Conservation (phyloP, 2,329 filamentous ascomycete species). For the Alternaria brassicae region DNA sequence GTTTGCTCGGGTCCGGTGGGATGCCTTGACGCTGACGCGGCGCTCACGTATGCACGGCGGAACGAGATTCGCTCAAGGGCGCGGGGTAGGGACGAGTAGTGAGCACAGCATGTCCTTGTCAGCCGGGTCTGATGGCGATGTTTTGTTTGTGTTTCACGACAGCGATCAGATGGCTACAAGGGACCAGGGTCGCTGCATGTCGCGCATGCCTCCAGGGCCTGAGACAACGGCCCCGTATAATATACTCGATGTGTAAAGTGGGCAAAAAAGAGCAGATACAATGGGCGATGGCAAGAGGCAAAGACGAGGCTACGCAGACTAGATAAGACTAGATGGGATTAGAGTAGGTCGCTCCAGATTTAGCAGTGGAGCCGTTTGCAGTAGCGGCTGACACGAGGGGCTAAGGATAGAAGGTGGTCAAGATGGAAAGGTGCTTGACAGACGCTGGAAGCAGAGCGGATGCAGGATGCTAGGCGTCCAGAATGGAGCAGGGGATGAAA, state of each 20-base stretch:
- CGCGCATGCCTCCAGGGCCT: neutral
- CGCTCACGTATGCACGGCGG: constrained; percentile 1
- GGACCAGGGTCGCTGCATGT: constrained; percentile 6
- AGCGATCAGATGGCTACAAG: neutral
- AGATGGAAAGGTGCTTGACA: neutral
- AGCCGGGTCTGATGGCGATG: constrained; percentile 5
- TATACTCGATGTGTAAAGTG: neutral
- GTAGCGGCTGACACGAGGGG: constrained; percentile 9
- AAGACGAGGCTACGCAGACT: constrained; percentile 2
- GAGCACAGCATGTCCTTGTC: constrained; percentile 5
- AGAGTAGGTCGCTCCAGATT: constrained; percentile 10
- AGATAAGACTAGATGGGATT: constrained; percentile 1
- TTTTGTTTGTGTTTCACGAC: constrained; percentile 15
- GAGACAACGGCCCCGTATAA: neutral
- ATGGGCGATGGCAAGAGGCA: neutral
- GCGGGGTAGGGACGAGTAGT: constrained; percentile 11
- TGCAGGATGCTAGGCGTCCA: neutral
- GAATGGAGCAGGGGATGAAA: neutral
- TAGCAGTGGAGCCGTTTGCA: constrained; percentile 7
- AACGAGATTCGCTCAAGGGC: constrained; percentile 1
- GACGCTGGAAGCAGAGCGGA: neutral
- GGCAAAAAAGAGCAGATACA: neutral
- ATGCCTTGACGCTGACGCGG: constrained; percentile 12
- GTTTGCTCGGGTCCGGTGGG: neutral
- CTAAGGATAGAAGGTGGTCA: neutral